phyloP scores from a whole-genome alignment of 2,329 filamentous ascomycete species.

The Apiospora malaysiana region DNA sequence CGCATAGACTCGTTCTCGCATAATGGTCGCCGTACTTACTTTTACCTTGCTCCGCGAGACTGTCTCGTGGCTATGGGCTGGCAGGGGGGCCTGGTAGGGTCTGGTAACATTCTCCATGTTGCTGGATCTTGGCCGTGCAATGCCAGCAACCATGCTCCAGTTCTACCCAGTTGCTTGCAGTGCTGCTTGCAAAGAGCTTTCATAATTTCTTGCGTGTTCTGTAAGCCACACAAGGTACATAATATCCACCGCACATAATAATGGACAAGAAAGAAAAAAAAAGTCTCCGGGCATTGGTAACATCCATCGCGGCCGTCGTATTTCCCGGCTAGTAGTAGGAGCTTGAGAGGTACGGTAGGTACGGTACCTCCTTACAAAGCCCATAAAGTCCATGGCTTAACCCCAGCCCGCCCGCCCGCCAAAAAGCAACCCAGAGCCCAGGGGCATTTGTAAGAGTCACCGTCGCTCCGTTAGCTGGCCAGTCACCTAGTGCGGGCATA shows the following conservation, averaged over 20 bases:
- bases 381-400: constrained; percentile 14
- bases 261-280: neutral
- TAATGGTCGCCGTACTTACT: neutral
- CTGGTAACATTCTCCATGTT: neutral
- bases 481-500: neutral
- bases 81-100: neutral
- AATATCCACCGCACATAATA: neutral
- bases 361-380: neutral
- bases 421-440: neutral
- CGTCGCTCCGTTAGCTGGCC: constrained; percentile 3
- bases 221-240: neutral
- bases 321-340: neutral
- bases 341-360: too few species aligned
- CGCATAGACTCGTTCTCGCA: constrained; percentile 14
- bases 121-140: neutral
- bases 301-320: neutral
- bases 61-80: constrained; percentile 11
- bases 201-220: constrained; percentile 15
- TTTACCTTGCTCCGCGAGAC: neutral
- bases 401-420: neutral
- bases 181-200: neutral
- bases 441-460: constrained; percentile 14
- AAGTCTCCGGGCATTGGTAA: constrained; percentile 6
- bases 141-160: neutral
- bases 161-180: neutral